These are phyloP conservation scores for Trichoderma asperelloides DNA, from an alignment of 495 filamentous ascomycete species.

Conservation along the genomic window DNA sequence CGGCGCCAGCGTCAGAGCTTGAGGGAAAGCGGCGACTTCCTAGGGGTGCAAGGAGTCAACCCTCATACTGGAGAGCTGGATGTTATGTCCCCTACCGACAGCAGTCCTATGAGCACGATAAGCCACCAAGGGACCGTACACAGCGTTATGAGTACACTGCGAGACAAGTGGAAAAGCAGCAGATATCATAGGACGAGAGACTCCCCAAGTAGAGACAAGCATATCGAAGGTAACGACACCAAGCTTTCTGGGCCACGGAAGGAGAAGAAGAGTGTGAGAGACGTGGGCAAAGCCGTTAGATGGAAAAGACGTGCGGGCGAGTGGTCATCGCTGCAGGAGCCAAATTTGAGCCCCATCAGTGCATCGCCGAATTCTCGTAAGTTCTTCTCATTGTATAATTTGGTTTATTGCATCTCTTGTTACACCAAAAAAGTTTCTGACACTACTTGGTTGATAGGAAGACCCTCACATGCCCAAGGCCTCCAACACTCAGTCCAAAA, in stretches of 20 bases:
- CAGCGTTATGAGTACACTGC: background rate
- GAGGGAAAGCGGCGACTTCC: constrained; percentile 41
- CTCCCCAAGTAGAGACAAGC: constrained; percentile 12
- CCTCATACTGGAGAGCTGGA: constrained; percentile 42
- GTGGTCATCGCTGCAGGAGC: constrained; percentile 42
- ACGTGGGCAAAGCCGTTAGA: constrained; percentile 23
- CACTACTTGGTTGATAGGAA: background rate
- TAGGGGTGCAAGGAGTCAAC: constrained; percentile 47
- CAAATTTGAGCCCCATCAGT: constrained; percentile 36
- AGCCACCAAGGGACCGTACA: constrained; percentile 13
- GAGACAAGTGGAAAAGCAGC: constrained; percentile 1
- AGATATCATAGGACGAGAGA: constrained; percentile 12
- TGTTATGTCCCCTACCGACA: constrained; percentile 34
- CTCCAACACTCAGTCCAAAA: background rate
- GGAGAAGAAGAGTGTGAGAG: constrained; percentile 27
- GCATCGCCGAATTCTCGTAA: constrained; percentile 21
- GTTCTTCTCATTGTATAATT: background rate
- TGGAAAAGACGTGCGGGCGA: constrained; percentile 33
- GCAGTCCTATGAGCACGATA: constrained; percentile 16
- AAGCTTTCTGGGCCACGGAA: constrained; percentile 24
- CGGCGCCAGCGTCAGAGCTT: constrained; percentile 26
- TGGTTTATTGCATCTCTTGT: background rate
- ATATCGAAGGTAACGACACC: constrained; percentile 23
- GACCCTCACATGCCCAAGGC: background rate
- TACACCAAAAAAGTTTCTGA: background rate